These are phyloP conservation scores for Ophiocytium majus DNA, from an alignment of 352 stramenopile species.

Conservation along the genomic window DNA sequence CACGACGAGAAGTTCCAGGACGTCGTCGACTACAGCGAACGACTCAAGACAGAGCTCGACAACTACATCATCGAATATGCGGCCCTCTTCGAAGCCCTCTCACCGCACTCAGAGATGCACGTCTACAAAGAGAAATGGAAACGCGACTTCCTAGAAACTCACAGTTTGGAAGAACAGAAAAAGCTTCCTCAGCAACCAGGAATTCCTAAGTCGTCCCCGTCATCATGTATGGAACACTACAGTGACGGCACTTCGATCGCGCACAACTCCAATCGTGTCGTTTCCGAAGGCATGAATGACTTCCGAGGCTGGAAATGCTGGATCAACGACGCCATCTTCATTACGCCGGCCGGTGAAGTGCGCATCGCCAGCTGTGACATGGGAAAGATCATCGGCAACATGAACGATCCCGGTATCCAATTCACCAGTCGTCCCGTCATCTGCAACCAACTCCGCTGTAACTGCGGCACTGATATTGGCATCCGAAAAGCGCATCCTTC, in stretches of 20 bases:
- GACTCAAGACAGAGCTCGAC: background rate
- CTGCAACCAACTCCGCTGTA: background rate
- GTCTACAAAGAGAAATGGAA: constrained; percentile 9
- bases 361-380: constrained; percentile 10
- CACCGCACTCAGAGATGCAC: constrained; percentile 6
- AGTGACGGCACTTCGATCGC: background rate
- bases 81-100: constrained; percentile 9
- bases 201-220: background rate
- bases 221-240: background rate
- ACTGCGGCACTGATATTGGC: constrained; percentile 4
- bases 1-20: constrained; percentile 4
- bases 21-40: background rate
- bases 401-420: background rate
- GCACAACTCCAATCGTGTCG: constrained; percentile 4
- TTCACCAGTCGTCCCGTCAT: background rate
- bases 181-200: background rate
- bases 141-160: background rate
- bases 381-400: constrained; percentile 13
- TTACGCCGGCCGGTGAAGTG: constrained; percentile 4
- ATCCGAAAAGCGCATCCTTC: constrained; percentile 3
- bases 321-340: constrained; percentile 17
- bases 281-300: background rate
- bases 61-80: constrained; percentile 17
- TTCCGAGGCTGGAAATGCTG: constrained; percentile 15
- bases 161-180: constrained; percentile 6